A percentile compares a stretch with the other conserved stretches of the same genome.
phyloP scores from a whole-genome alignment of 23 red algal species.

The Gracilaria domingensis region DNA sequence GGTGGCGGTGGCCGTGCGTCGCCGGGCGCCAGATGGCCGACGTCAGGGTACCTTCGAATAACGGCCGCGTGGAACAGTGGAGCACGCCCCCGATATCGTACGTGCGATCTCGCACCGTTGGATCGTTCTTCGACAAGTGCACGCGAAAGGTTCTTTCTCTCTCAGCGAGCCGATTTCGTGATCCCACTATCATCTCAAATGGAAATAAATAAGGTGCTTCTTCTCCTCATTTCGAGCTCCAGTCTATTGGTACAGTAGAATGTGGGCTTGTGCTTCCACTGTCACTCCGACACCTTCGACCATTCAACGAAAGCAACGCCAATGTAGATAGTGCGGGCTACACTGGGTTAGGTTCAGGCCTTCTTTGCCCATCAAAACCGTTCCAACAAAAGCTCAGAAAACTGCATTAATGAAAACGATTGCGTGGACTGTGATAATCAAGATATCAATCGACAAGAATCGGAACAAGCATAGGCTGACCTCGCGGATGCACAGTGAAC shows the following conservation, averaged over 20 bases:
- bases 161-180: conserved; percentile 36
- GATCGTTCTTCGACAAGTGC: too few species aligned
- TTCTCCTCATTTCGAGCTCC: conserved; percentile 42
- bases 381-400: not conserved
- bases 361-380: conserved; percentile 71
- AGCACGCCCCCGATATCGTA: too few species aligned
- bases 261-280: conserved; percentile 64
- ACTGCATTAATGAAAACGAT: conserved; percentile 18
- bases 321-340: not conserved
- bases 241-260: conserved; percentile 67
- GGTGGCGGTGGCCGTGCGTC: too few species aligned
- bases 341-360: conserved; percentile 34
- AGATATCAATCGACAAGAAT: conserved; percentile 8
- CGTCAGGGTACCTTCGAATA: too few species aligned
- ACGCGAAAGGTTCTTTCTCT: conserved; percentile 11
- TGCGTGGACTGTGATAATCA: conserved; percentile 7
- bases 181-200: not conserved
- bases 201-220: not conserved
- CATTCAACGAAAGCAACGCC: not conserved
- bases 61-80: too few species aligned
- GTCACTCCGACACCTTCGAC: not conserved
- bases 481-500: conserved; percentile 26
- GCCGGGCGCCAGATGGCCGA: too few species aligned
- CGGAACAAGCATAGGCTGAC: not conserved
- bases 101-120: too few species aligned